Evolutionary conservation across 257 asterid genomes (phyloP).

Genomic region (Linaria vulgaris): DNA sequence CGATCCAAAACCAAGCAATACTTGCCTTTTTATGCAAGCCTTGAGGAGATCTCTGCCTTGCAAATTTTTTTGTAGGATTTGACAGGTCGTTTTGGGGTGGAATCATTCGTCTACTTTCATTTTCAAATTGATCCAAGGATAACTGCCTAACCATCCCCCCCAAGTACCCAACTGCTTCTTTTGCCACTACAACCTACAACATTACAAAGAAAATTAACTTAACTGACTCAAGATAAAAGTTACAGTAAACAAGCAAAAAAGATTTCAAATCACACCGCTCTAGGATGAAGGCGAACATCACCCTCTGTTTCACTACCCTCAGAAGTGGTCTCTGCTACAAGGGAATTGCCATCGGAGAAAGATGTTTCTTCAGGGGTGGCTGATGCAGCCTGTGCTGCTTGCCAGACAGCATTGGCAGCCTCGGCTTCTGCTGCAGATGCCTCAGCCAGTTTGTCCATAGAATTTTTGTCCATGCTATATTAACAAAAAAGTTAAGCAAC

Average conservation of each 20-base stretch:
- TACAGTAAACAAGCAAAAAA: conserved; percentile 5
- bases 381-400: conserved; percentile 79
- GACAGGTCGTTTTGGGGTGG: conserved; percentile 76
- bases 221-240: conserved; percentile 6
- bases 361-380: conserved; percentile 68
- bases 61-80: conserved; percentile 73
- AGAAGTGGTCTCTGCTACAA: conserved; percentile 63
- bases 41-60: conserved; percentile 89
- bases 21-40: conserved; percentile 98
- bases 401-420: conserved; percentile 96
- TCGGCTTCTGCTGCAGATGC: conserved; percentile 99
- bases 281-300: conserved; percentile 92
- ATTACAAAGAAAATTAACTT: conserved; percentile 23
- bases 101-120: conserved; percentile 93
- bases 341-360: conserved; percentile 69
- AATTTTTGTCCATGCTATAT: conserved; percentile 67
- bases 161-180: conserved; percentile 87
- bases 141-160: conserved; percentile 99
- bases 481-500: conserved; percentile 17
- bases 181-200: conserved; percentile 95
- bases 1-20: conserved; percentile 18
- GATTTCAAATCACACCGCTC: conserved; percentile 68
- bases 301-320: conserved; percentile 80
- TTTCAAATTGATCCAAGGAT: conserved; percentile 96
- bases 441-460: conserved; percentile 86